Percentiles rank a stretch among this genome's conserved stretches.
Evolutionary conservation across 352 stramenopile genomes (phyloP).

Genomic region (Phytophthora ohioensis): DNA sequence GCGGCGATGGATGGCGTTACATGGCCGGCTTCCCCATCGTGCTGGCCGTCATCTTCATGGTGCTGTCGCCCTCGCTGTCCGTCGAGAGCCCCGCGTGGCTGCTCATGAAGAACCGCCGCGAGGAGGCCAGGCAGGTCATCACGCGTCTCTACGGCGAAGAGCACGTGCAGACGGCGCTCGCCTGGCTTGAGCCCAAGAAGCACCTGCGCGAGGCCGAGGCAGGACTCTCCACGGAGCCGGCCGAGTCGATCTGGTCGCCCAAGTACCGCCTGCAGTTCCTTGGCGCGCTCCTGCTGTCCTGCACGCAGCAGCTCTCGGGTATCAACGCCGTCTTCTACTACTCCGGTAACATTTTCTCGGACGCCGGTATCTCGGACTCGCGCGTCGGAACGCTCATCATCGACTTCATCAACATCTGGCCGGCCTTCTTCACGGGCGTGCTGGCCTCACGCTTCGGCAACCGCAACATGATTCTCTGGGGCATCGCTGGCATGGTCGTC

Average conservation of each 20-base stretch:
- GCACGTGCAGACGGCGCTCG: constrained; percentile 22
- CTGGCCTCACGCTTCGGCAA: constrained; percentile 55
- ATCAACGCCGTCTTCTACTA: constrained; percentile 45
- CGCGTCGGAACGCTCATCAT: too few species aligned
- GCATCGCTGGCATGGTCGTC: constrained; percentile 57
- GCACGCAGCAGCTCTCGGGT: constrained; percentile 49
- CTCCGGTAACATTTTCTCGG: too few species aligned
- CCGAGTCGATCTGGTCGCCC: constrained; percentile 34
- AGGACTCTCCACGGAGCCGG: constrained; percentile 7
- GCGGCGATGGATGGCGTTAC: constrained; percentile 52
- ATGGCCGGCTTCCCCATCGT: constrained; percentile 60
- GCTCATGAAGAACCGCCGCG: constrained; percentile 22
- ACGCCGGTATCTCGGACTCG: too few species aligned
- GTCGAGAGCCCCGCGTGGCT: constrained; percentile 30
- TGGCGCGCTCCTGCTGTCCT: constrained; percentile 50
- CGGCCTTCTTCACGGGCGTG: background rate
- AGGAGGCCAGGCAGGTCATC: constrained; percentile 34
- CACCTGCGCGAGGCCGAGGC: constrained; percentile 16
- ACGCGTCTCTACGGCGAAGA: constrained; percentile 32
- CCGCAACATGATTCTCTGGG: constrained; percentile 63
- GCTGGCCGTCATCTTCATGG: constrained; percentile 47
- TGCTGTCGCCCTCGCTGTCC: constrained; percentile 30
- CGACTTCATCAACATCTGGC: too few species aligned
- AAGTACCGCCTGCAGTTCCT: constrained; percentile 38
- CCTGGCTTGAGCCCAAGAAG: constrained; percentile 22